Percentiles rank a stretch among this genome's conserved stretches.
Conservation (phyloP, 2,329 filamentous ascomycete genomes). For the Penicillium verrucosum region DNA sequence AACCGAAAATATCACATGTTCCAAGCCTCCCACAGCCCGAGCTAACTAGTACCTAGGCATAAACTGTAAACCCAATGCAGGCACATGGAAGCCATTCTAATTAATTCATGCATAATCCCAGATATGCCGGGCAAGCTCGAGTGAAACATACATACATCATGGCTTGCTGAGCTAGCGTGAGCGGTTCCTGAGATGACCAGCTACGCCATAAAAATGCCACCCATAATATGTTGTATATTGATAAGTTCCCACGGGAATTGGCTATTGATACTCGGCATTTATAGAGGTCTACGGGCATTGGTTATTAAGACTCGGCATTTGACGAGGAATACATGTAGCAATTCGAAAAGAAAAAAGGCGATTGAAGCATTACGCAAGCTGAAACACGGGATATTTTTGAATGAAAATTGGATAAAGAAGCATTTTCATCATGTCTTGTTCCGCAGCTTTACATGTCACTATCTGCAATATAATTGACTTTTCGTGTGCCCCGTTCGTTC, state of each 20-base stretch:
- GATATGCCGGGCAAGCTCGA: not conserved
- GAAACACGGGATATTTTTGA: conserved; percentile 8
- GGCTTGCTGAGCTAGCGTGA: not conserved
- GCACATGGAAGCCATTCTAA: not conserved
- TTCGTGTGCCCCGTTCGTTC: conserved; percentile 13
- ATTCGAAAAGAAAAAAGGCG: not conserved
- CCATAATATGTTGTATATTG: not conserved
- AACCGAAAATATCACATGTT: not conserved
- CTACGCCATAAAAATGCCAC: not conserved
- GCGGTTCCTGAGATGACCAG: not conserved
- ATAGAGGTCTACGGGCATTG: not conserved
- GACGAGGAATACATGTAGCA: not conserved
- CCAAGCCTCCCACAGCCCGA: not conserved
- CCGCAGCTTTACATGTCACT: conserved; percentile 1
- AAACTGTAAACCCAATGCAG: not conserved
- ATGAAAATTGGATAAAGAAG: not conserved
- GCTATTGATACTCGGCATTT: not conserved
- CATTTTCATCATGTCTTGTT: conserved; percentile 4
- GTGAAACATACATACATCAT: conserved; percentile 2
- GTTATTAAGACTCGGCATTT: not conserved
- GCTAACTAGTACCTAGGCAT: not conserved
- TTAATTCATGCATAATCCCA: not conserved
- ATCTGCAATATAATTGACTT: conserved; percentile 18
- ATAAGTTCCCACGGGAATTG: not conserved
- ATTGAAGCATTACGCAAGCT: not conserved